A percentile compares a stretch with the other conserved stretches of the same genome.
Conservation (phyloP, 176 grass and related monocot genomes). For the Phragmites australis region DNA sequence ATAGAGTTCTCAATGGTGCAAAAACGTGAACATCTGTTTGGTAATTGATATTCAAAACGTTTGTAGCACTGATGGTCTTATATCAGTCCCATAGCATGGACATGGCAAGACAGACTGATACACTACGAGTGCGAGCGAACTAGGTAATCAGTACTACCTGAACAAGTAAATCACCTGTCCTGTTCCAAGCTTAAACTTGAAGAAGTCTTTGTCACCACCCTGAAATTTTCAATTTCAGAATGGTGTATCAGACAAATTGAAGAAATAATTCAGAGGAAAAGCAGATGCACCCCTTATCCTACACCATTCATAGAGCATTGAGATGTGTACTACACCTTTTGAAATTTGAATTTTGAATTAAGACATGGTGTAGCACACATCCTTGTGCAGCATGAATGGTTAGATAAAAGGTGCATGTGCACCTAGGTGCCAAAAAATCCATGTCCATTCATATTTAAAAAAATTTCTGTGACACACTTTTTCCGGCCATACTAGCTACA, state of each 20-base stretch:
- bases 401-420: not conserved
- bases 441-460: not conserved
- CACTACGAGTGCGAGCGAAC: not conserved
- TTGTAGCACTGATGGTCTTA: not conserved
- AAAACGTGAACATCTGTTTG: not conserved
- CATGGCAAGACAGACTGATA: not conserved
- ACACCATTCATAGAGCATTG: not conserved
- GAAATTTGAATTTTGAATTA: not conserved
- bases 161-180: constrained; percentile 69
- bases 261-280: not conserved
- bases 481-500: not conserved
- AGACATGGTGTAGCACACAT: not conserved
- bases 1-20: not conserved
- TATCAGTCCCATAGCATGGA: not conserved
- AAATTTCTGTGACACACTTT: constrained; percentile 2
- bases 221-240: constrained; percentile 48
- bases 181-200: constrained; percentile 83
- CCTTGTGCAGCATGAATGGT: not conserved
- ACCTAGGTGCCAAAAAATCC: not conserved
- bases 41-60: not conserved
- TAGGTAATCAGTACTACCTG: not conserved
- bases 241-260: not conserved
- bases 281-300: not conserved
- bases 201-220: constrained; percentile 97
- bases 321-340: not conserved